These are phyloP conservation scores for Solanum microdontum DNA, from an alignment of 257 asterid species.

Conservation along the genomic window DNA sequence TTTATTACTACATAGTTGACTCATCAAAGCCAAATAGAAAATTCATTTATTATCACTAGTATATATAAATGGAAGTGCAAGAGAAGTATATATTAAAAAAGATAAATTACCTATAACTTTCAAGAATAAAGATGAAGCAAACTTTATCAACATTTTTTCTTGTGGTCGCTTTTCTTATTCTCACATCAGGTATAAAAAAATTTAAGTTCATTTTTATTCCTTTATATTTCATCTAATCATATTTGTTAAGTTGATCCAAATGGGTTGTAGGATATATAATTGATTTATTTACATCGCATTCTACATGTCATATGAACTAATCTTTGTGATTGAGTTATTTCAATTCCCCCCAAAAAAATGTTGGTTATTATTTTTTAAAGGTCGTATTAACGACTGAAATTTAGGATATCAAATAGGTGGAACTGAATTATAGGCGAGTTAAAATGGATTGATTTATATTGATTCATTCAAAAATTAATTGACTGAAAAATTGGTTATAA, in stretches of 20 bases:
- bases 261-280: neutral
- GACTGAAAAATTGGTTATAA: neutral
- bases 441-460: neutral
- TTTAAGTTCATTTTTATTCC: too few species aligned
- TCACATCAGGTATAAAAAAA: neutral
- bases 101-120: neutral
- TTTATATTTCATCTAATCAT: neutral
- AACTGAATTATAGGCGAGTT: neutral
- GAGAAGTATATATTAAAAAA: neutral
- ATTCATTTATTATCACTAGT: neutral
- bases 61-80: neutral
- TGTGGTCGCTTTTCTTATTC: neutral
- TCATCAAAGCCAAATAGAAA: neutral
- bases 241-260: neutral
- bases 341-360: neutral
- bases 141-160: neutral
- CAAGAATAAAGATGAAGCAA: neutral
- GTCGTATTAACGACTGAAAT: neutral
- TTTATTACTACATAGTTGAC: neutral
- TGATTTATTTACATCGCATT: neutral
- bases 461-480: neutral
- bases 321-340: neutral
- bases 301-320: neutral
- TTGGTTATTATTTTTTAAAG: neutral
- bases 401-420: neutral